Conservation (phyloP, 1,139 yeast genomes). For the Taphrina deformans region DNA sequence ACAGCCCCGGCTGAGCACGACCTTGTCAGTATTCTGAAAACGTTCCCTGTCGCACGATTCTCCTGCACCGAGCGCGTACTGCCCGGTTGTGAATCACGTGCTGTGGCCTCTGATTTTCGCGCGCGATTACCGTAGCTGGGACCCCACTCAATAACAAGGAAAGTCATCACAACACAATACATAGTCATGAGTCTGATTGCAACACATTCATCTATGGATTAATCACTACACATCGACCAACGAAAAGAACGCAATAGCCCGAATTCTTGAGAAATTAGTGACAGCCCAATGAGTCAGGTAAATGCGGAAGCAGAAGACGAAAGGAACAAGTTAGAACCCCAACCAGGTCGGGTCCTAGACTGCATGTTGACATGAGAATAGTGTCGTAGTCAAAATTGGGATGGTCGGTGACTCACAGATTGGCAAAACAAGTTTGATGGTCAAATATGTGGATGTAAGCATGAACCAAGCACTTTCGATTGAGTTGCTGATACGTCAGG, state of each 20-base stretch:
- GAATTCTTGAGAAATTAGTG: too few species aligned
- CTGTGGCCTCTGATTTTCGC: neutral
- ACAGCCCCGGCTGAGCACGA: too few species aligned
- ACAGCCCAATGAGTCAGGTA: constrained; percentile 21
- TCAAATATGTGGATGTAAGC: constrained; percentile 90
- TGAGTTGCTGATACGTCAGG: constrained; percentile 40
- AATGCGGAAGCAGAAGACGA: constrained; percentile 21
- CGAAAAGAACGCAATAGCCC: too few species aligned
- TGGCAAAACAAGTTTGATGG: constrained; percentile 98
- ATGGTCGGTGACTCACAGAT: constrained; percentile 95
- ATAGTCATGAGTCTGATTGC: too few species aligned
- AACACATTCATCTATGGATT: neutral
- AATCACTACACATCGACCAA: too few species aligned
- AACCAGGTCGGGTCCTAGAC: too few species aligned
- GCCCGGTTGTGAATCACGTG: neutral
- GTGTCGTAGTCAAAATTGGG: constrained; percentile 84
- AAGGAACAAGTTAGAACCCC: constrained; percentile 18
- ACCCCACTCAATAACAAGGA: neutral
- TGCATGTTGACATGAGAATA: constrained; percentile 12
- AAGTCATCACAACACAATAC: neutral
- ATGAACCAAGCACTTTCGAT: constrained; percentile 65
- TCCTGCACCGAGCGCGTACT: too few species aligned
- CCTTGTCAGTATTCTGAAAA: too few species aligned
- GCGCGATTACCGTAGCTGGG: neutral
- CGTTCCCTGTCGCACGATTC: too few species aligned